Evolutionary conservation across 768 basidiomycete species (phyloP).

Genomic region (Candolleomyces aberdarensis): DNA sequence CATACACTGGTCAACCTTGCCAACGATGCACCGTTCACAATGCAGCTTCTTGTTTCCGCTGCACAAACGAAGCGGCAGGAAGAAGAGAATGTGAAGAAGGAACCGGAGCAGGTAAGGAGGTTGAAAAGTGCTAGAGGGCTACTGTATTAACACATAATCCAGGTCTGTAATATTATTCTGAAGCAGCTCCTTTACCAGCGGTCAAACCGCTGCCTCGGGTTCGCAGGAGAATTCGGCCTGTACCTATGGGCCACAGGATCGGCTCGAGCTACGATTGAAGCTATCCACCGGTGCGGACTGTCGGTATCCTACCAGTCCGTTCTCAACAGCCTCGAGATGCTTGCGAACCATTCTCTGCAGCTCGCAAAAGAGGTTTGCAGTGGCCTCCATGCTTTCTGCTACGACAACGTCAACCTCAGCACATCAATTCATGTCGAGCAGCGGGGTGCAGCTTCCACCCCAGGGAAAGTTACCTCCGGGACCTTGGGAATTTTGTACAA

Average conservation of each 20-base stretch:
- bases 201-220: background rate
- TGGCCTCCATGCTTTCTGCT: conserved; percentile 5
- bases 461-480: conserved; percentile 7
- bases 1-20: no score
- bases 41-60: no score
- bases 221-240: background rate
- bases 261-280: background rate
- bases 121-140: no score
- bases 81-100: no score
- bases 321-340: background rate
- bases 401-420: conserved; percentile 11
- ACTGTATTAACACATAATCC: no score
- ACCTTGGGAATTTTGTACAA: conserved; percentile 5
- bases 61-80: no score
- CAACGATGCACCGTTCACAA: no score
- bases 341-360: background rate
- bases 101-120: no score
- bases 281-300: background rate
- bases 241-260: background rate
- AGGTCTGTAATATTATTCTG: no score
- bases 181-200: background rate
- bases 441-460: background rate
- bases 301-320: background rate
- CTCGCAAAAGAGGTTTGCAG: background rate
- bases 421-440: conserved; percentile 12